A percentile compares a stretch with the other conserved stretches of the same genome.
Evolutionary conservation across 2,329 filamentous ascomycete genomes (phyloP).

Genomic region (Phialophora verrucosa): DNA sequence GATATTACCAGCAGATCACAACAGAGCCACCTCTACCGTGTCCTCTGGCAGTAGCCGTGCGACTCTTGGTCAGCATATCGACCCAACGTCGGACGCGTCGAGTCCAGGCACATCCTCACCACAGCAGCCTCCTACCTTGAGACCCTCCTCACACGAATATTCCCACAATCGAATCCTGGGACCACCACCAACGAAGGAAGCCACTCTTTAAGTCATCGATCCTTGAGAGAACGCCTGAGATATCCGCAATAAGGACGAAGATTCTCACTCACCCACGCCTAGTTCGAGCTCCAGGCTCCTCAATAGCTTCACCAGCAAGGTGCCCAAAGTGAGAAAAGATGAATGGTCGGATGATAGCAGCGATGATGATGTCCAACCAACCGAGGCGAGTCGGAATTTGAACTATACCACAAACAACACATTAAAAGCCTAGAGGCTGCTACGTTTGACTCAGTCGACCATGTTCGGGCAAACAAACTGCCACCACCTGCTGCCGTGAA

Average conservation of each 20-base stretch:
- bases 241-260: not conserved
- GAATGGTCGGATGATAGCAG: conserved; percentile 8
- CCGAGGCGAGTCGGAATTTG: not conserved
- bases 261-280: not conserved
- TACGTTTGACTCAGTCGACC: not conserved
- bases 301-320: not conserved
- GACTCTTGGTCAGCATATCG: not conserved
- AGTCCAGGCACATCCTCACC: not conserved
- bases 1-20: not conserved
- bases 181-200: not conserved
- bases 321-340: not conserved
- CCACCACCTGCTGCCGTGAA: not conserved
- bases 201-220: not conserved
- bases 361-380: conserved; percentile 2
- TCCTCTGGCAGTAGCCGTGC: not conserved
- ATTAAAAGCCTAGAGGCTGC: not conserved
- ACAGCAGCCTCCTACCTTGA: not conserved
- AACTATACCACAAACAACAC: conserved; percentile 2
- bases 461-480: not conserved
- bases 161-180: not conserved
- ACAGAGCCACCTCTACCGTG: not conserved
- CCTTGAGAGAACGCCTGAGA: not conserved
- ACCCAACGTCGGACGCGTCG: not conserved
- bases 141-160: not conserved
- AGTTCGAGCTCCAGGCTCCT: not conserved